These are phyloP conservation scores for Nakaseomyces glabratus DNA, from an alignment of 1,139 yeast genomes.

Conservation along the genomic window DNA sequence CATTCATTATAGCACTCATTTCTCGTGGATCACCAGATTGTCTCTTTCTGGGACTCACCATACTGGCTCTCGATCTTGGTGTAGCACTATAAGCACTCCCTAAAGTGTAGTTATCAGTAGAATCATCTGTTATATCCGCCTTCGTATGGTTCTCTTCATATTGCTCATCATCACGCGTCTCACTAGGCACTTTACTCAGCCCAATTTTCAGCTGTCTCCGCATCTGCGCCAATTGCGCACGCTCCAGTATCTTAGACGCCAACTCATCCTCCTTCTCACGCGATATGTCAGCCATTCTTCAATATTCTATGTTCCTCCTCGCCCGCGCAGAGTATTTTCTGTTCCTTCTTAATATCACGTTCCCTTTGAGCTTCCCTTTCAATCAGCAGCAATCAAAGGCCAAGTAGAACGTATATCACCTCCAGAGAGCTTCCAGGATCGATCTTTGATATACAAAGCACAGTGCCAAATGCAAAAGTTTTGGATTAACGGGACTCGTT, in stretches of 20 bases:
- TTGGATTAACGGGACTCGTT: too few species aligned
- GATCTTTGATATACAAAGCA: too few species aligned
- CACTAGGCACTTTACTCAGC: slow-evolving; percentile 23
- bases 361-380: too few species aligned
- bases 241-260: slow-evolving; percentile 26
- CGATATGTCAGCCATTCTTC: too few species aligned
- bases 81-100: not conserved
- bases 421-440: too few species aligned
- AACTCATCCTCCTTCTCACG: slow-evolving; percentile 29
- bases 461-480: too few species aligned
- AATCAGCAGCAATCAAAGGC: too few species aligned
- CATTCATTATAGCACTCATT: slow-evolving; percentile 1
- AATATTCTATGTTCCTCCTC: too few species aligned
- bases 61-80: not conserved
- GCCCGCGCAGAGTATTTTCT: too few species aligned
- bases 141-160: slow-evolving; percentile 10
- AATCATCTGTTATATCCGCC: slow-evolving; percentile 8
- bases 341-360: too few species aligned
- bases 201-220: slow-evolving; percentile 29
- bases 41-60: slow-evolving; percentile 1
- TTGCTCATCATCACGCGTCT: slow-evolving; percentile 6
- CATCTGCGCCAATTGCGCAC: slow-evolving; percentile 32
- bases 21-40: slow-evolving; percentile 1
- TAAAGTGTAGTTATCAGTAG: too few species aligned
- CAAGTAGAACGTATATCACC: too few species aligned